These are phyloP conservation scores for Parathielavia appendiculata DNA, from an alignment of 495 filamentous ascomycete genomes.

Conservation along the genomic window DNA sequence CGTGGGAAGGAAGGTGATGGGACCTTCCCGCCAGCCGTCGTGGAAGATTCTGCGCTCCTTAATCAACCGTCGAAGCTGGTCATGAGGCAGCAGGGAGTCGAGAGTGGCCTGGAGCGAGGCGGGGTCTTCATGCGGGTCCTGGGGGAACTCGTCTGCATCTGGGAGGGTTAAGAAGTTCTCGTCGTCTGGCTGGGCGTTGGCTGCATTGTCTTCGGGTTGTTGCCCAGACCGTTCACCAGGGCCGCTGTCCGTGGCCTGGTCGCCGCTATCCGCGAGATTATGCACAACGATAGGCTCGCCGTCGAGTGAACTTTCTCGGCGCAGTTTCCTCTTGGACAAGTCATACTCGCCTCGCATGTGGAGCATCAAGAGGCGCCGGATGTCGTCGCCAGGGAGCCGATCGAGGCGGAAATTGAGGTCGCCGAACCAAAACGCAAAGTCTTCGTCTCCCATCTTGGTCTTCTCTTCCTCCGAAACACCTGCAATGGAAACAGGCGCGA, in stretches of 20 bases:
- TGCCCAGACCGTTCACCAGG: conserved; percentile 11
- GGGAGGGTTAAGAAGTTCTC: conserved; percentile 42
- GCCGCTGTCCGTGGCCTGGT: conserved; percentile 31
- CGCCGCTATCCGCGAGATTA: conserved; percentile 30
- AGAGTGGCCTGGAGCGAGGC: conserved; percentile 75
- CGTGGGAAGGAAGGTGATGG: conserved; percentile 82
- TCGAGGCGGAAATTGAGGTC: conserved; percentile 95
- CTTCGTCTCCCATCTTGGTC: conserved; percentile 80
- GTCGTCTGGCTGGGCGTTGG: conserved; percentile 30
- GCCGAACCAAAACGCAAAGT: conserved; percentile 94
- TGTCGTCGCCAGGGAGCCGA: conserved; percentile 81
- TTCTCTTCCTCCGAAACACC: conserved; percentile 48
- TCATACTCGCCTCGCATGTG: conserved; percentile 78
- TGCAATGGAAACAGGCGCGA: conserved; percentile 61
- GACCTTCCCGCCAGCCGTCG: conserved; percentile 86
- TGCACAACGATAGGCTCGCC: conserved; percentile 42
- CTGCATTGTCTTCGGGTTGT: conserved; percentile 14
- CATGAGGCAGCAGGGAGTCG: conserved; percentile 78
- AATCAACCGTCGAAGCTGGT: conserved; percentile 76
- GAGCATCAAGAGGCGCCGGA: conserved; percentile 74
- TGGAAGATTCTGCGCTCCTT: conserved; percentile 71
- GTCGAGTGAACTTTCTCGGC: conserved; percentile 32
- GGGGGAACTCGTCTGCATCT: conserved; percentile 52
- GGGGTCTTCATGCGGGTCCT: conserved; percentile 49
- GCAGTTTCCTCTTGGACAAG: conserved; percentile 35